Evolutionary conservation across 2,329 filamentous ascomycete species (phyloP), one percentile per base, ranked within the genome.

Genomic region (Cladobotryum mycophilum): DNA sequence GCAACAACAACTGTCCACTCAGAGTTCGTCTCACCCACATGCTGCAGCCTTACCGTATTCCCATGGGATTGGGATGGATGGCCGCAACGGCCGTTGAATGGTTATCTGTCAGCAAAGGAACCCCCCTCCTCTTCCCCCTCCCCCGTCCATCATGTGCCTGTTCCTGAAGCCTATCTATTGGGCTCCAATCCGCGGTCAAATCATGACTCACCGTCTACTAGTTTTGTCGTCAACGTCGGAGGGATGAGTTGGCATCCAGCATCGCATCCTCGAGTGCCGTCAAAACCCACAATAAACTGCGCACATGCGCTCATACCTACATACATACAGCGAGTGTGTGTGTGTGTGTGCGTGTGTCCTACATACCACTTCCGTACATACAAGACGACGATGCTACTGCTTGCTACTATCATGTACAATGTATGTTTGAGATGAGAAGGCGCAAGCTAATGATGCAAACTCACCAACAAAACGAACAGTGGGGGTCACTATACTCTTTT

Each of bases 11-110:
- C 22, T 41, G 20, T 15, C 38, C 37, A 30, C 25, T 17, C 25
- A 18, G 12, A 13, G 17, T n/a, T n/a, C 45, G 40, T 40, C 40
- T 41, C 45, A 44, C 46, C 47, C 46, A 41, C 50, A n/a, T 44
- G 17, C 50, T 52, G 50, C 50, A 52, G 50, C 46, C 50, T 52
- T 49, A 45, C 35, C 17, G 20, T 49, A 43, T 41, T 45, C 41
- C 49, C 45, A 44, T 30, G 22, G 35, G 17, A 34, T 35, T 45
- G 49, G 43, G 22, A 46, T 51, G 25, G 37, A 46, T 36, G 20
- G 43, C 18, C 30, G 36, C 33, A 36, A 17, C 41, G 41, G 25
- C 41, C 25, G 41, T 47, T 22, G 34, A 45, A 17, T 40, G 41
- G 46, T 35, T 35, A 20, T 33, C 45, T 17, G 41, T 38, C 41